Conservation (phyloP, 306 rosid species). For the Geum urbanum region DNA sequence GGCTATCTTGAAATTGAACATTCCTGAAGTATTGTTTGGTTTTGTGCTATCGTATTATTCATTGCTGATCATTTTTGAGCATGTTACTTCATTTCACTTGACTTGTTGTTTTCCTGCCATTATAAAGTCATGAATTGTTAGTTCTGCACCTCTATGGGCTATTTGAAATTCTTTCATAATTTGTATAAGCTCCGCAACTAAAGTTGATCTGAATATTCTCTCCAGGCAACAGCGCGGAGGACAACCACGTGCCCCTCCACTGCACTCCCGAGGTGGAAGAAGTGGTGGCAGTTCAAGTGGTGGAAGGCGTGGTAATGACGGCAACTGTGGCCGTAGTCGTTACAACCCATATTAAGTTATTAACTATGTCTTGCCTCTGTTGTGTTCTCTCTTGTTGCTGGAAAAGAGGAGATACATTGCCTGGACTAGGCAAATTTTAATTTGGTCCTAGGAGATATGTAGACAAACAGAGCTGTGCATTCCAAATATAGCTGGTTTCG, state of each 20-base stretch:
- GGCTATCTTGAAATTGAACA: neutral
- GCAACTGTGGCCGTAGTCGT: conserved; percentile 44
- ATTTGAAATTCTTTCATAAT: neutral
- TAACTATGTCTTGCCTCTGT: conserved; percentile 9
- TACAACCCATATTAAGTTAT: conserved; percentile 65
- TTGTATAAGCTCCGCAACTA: neutral
- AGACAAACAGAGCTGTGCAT: neutral
- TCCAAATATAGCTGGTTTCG: conserved; percentile 5
- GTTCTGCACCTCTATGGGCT: neutral
- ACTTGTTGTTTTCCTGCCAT: neutral
- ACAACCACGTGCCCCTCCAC: conserved; percentile 37
- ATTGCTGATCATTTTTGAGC: neutral
- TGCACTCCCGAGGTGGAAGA: conserved; percentile 39
- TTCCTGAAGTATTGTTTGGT: neutral
- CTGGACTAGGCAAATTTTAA: neutral
- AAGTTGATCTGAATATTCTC: conserved; percentile 13
- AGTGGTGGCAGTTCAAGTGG: conserved; percentile 45
- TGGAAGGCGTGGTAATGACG: conserved; percentile 41
- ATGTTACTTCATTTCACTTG: neutral
- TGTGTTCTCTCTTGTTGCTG: neutral
- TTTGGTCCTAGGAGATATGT: neutral
- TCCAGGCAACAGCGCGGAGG: conserved; percentile 55
- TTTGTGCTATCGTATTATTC: neutral
- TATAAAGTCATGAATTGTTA: neutral
- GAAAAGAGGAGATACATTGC: neutral